phyloP scores from a whole-genome alignment of 169 alveolate genomes.

The Cystoisospora suis region DNA sequence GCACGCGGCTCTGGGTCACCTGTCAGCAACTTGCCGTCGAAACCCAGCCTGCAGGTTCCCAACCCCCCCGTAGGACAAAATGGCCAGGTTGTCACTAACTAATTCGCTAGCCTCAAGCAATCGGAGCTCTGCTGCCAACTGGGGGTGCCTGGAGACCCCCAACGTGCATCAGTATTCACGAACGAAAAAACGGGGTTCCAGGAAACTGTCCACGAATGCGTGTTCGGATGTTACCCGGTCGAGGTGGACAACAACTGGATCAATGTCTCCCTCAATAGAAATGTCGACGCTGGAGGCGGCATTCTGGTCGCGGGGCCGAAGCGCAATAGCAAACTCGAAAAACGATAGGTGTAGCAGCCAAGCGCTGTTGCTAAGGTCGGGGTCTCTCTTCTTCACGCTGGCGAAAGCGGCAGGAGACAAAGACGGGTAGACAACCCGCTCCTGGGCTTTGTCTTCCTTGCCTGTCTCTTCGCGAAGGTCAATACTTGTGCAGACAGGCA shows the following conservation, averaged over 20 bases:
- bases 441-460: neutral
- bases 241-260: neutral
- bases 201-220: no score
- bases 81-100: no score
- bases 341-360: slow-evolving; percentile 9
- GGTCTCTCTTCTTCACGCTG: neutral
- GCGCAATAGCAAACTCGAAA: neutral
- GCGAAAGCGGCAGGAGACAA: neutral
- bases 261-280: neutral
- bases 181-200: no score
- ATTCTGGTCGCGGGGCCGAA: neutral
- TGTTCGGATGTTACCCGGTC: neutral
- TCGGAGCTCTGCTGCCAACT: no score
- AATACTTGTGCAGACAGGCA: slow-evolving; percentile 12
- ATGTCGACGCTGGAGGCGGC: neutral
- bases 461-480: neutral
- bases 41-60: no score
- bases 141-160: no score
- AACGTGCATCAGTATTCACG: no score
- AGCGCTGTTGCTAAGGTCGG: neutral
- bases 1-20: no score
- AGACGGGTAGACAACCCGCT: neutral
- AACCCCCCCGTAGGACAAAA: no score
- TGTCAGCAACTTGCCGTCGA: no score
- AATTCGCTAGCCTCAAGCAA: no score